Evolutionary conservation across 352 stramenopile species (phyloP), one percentile per base, ranked within the genome.

Genomic region (Pelagophyceae sp.): DNA sequence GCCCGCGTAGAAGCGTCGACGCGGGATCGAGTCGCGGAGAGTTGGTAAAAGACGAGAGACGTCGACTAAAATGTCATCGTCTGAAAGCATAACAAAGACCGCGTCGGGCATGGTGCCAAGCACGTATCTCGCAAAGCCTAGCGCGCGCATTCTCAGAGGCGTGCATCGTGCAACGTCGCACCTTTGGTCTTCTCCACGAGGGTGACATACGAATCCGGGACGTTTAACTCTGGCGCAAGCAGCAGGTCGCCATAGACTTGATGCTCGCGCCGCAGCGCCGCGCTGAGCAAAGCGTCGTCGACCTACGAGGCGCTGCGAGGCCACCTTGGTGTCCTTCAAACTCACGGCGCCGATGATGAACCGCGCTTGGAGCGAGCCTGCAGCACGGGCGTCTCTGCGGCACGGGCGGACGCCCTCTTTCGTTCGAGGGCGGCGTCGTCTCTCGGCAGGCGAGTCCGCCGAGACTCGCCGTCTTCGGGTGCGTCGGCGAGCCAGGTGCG

Each of bases 111-210:
- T 76, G 0, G 76, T 17, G 1, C 70, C 78, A 0, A 35, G 70
- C n/a, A 79, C 80, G 64, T 85, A 84, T 51, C 83, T 78, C 80
- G 89, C 80, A 72, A 92, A 92, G 38, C 82, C n/a, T n/a, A n/a
- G n/a, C n/a, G n/a, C n/a, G n/a, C n/a, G n/a, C n/a, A n/a, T n/a
- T n/a, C n/a, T n/a, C n/a, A n/a, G n/a, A n/a, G n/a, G n/a, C n/a
- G n/a, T n/a, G n/a, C n/a, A n/a, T n/a, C n/a, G n/a, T n/a, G n/a
- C n/a, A n/a, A n/a, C n/a, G n/a, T n/a, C n/a, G n/a, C n/a, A n/a
- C n/a, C 80, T 31, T 86, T 86, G 20, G 88, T 84, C 58, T 92
- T 91, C 45, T 87, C 78, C 0, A 87, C 78, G 69, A 91, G 69
- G 1, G 82, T 67, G 19, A 78, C 67, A 76, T 91, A 92, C 3